Conservation (phyloP, 176 grass and related monocot genomes). For the Aegilops sharonensis region DNA sequence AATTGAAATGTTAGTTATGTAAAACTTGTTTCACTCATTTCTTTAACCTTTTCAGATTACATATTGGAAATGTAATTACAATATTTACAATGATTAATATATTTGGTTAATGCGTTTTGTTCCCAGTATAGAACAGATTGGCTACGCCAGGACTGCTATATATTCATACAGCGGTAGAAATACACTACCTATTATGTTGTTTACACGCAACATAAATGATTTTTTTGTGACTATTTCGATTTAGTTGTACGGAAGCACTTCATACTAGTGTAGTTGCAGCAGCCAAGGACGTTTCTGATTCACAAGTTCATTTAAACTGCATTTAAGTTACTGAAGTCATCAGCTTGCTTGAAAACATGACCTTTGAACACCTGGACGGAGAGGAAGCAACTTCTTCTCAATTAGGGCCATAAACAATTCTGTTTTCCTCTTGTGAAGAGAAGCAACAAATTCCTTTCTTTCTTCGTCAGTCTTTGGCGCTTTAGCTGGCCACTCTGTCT, state of each 20-base stretch:
- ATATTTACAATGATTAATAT: background rate
- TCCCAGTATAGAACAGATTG: background rate
- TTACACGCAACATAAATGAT: background rate
- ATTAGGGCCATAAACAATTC: constrained; percentile 92
- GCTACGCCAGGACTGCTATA: background rate
- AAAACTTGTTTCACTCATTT: background rate
- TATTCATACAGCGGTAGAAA: background rate
- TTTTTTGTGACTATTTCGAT: background rate
- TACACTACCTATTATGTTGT: background rate
- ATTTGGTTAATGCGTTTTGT: background rate
- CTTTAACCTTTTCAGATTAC: background rate
- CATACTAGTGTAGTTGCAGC: background rate
- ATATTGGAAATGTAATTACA: background rate
- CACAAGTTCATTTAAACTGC: constrained; percentile 25
- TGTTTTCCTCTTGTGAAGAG: constrained; percentile 96
- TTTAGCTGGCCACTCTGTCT: constrained; percentile 80
- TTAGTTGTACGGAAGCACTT: background rate
- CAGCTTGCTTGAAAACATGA: constrained; percentile 40
- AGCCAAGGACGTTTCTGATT: background rate
- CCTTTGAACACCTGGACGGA: constrained; percentile 96
- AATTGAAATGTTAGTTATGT: background rate
- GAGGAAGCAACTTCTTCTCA: constrained; percentile 97
- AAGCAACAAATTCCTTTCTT: constrained; percentile 85
- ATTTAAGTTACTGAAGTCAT: constrained; percentile 26
- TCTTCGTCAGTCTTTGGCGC: constrained; percentile 71